Base-by-base conservation (phyloP, 208 protist genomes). In the Leishmania tarentolae region DNA sequence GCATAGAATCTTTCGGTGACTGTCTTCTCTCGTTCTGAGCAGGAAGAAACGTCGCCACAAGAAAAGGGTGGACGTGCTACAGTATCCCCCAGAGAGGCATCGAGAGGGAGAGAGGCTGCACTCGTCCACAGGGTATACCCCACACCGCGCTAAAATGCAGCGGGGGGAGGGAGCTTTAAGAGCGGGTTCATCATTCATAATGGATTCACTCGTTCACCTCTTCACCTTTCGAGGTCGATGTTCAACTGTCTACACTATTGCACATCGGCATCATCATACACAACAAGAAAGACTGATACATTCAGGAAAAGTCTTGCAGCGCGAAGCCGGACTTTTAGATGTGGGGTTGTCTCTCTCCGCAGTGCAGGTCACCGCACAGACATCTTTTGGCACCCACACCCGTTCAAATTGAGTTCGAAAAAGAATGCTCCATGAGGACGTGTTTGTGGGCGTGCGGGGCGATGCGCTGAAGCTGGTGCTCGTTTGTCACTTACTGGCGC, bases 241-340 rank as follows among this genome's bases (percentile, higher is more conserved):
- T 24, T n/a, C 70, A 53, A 57, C 73, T n/a, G 37, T 70, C 76
- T 75, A 37, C 44, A 53, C 52, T 75, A 75, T 46, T 75, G 52
- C 37, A 52, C 40, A 75, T 37, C 59, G 35, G n/a, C 31, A 17
- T 61, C 35, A 69, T 44, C 46, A 63, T 9, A 35, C 40, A 70
- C 15, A 76, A 13, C 21, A 24, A 28, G 19, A 72, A 28, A 78
- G n/a, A 75, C 40, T 42, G 46, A 35, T 24, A 17, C 37, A 5
- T 37, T 13, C 75, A 35, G 42, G 24, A 9, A 28, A 47, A 65
- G 17, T 31, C 40, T 6, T 53, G n/a, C 19, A 15, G 21, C 35
- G 21, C 6, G 66, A 42, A 42, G 40, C 31, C 19, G 66, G 19
- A n/a, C 8, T 71, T 71, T 40, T 71, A 28, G 21, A 46, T 71